These are phyloP conservation scores for Klebsormidium nitens DNA, from an alignment of 139 green algal genomes.

Conservation along the genomic window DNA sequence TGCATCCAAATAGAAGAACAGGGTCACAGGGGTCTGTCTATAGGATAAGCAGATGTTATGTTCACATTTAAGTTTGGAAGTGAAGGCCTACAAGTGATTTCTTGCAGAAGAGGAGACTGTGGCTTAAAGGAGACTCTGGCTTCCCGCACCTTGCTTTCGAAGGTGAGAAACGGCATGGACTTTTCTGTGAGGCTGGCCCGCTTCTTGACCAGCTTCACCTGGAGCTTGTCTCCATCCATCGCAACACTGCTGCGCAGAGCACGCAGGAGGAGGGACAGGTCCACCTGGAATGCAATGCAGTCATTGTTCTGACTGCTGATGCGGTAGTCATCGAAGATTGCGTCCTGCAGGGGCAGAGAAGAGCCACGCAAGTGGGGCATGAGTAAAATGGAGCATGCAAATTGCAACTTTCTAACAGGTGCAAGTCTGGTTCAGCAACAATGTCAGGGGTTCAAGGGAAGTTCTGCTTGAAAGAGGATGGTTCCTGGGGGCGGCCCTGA, in stretches of 20 bases:
- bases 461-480: background rate
- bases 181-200: slow-evolving; percentile 1
- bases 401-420: no score
- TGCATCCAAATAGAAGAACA: no score
- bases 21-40: no score
- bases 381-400: no score
- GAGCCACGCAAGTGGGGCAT: background rate
- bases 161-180: slow-evolving; percentile 26
- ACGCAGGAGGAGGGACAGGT: slow-evolving; percentile 27
- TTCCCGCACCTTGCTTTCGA: slow-evolving; percentile 32
- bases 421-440: background rate
- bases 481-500: no score
- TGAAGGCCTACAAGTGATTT: no score
- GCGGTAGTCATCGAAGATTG: slow-evolving; percentile 31
- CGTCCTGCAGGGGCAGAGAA: slow-evolving; percentile 8
- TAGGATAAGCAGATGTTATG: no score
- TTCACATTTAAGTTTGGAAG: no score
- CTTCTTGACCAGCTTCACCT: slow-evolving; percentile 41
- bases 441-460: background rate
- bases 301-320: slow-evolving; percentile 27
- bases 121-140: no score
- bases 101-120: no score
- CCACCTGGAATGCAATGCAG: slow-evolving; percentile 35
- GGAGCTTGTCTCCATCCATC: slow-evolving; percentile 17
- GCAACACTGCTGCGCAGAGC: slow-evolving; percentile 14